Percentiles rank a stretch among this genome's conserved stretches.
phyloP scores from a whole-genome alignment of 2,329 filamentous ascomycete genomes.

The Decorospora gaudefroyi region DNA sequence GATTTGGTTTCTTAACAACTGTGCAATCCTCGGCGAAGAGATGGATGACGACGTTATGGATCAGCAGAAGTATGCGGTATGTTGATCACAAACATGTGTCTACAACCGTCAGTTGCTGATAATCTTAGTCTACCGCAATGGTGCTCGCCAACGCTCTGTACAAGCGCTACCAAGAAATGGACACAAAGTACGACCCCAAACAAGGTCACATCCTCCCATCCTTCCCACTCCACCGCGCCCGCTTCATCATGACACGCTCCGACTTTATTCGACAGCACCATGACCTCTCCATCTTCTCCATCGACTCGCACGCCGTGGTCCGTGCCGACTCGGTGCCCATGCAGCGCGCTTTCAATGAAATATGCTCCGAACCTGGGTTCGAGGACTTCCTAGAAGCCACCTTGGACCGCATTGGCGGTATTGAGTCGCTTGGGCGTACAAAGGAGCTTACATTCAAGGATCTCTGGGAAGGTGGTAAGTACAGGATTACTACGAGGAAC shows the following conservation, averaged over 20 bases:
- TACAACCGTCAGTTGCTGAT: not conserved
- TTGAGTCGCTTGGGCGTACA: constrained; percentile 92
- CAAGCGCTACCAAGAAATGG: constrained; percentile 72
- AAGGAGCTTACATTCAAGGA: constrained; percentile 95
- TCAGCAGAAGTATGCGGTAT: constrained; percentile 90
- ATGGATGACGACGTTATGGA: constrained; percentile 99
- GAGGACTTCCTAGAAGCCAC: constrained; percentile 81
- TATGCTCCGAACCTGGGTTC: constrained; percentile 78
- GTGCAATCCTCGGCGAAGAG: constrained; percentile 73
- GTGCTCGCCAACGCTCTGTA: constrained; percentile 88
- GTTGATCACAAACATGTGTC: constrained; percentile 41
- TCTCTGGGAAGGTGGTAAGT: constrained; percentile 81
- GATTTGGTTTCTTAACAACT: constrained; percentile 77
- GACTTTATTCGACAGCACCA: constrained; percentile 95
- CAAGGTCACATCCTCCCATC: constrained; percentile 77
- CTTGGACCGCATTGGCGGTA: constrained; percentile 82
- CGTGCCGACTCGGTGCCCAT: constrained; percentile 94
- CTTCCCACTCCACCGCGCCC: constrained; percentile 54
- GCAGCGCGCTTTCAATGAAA: constrained; percentile 87
- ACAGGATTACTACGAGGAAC: constrained; percentile 51
- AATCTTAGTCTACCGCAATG: constrained; percentile 78
- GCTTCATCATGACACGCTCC: constrained; percentile 88
- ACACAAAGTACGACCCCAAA: constrained; percentile 65
- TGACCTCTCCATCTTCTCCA: constrained; percentile 92
- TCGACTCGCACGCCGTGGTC: constrained; percentile 83